These are phyloP conservation scores for Hanseniaspora valbyensis DNA, from an alignment of 805 yeast genomes.

Conservation along the genomic window DNA sequence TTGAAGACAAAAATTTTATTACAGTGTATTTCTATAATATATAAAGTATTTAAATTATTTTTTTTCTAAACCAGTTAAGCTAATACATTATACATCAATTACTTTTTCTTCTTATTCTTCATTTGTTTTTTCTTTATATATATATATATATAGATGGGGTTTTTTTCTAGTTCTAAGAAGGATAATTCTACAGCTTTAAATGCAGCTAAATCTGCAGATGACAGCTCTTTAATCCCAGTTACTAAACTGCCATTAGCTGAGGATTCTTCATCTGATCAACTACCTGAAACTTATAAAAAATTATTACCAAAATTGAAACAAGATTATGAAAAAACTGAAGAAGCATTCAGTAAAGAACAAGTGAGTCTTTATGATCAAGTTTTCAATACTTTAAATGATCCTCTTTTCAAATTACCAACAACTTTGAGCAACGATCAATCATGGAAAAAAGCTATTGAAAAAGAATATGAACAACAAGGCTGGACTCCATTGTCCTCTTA, in stretches of 20 bases:
- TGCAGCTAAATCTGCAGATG: not conserved
- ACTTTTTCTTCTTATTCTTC: too few species aligned
- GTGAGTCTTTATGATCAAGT: slow-evolving; percentile 19
- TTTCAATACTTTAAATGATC: slow-evolving; percentile 20
- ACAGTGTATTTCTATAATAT: too few species aligned
- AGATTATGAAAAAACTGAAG: slow-evolving; percentile 16
- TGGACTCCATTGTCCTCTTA: slow-evolving; percentile 29
- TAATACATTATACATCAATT: too few species aligned
- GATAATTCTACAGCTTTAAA: not conserved
- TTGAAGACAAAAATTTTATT: too few species aligned
- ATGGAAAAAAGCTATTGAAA: slow-evolving; percentile 2
- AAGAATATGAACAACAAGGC: slow-evolving; percentile 32
- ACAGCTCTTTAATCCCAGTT: not conserved
- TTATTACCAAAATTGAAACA: not conserved
- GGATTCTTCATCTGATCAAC: not conserved
- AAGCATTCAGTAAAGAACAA: slow-evolving; percentile 19
- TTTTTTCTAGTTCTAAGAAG: slow-evolving; percentile 8
- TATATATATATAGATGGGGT: slow-evolving; percentile 4
- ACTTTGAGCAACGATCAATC: slow-evolving; percentile 11
- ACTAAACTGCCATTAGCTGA: slow-evolving; percentile 5
- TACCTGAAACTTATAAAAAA: slow-evolving; percentile 9
- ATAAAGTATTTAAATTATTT: too few species aligned
- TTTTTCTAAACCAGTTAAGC: too few species aligned
- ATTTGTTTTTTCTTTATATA: too few species aligned
- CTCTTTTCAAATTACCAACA: slow-evolving; percentile 20